These are phyloP conservation scores for Persicaria tinctoria DNA, from an alignment of 148 eudicot genomes.

Conservation along the genomic window DNA sequence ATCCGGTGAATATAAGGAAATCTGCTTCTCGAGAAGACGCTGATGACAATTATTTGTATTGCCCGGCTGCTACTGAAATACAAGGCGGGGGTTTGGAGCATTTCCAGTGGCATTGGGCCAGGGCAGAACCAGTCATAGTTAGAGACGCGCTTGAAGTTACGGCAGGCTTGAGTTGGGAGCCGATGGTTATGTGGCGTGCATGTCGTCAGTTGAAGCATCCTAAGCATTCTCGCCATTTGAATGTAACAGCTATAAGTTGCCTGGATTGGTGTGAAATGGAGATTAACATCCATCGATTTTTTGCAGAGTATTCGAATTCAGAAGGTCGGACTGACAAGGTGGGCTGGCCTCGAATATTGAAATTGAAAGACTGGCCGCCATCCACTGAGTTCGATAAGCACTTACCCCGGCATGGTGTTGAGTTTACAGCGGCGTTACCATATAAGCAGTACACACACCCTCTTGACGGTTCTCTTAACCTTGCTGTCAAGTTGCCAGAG, in stretches of 20 bases:
- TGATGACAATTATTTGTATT: slow-evolving; percentile 36
- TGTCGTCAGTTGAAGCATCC: slow-evolving; percentile 34
- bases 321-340: slow-evolving; percentile 26
- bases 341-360: slow-evolving; percentile 49
- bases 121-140: slow-evolving; percentile 48
- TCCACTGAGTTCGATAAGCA: slow-evolving; percentile 42
- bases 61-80: slow-evolving; percentile 32
- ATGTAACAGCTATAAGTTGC: slow-evolving; percentile 40
- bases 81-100: slow-evolving; percentile 26
- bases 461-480: slow-evolving; percentile 39
- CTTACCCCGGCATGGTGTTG: slow-evolving; percentile 62
- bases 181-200: slow-evolving; percentile 67
- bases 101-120: slow-evolving; percentile 53
- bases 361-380: slow-evolving; percentile 75
- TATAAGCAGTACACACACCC: slow-evolving; percentile 74
- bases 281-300: slow-evolving; percentile 47
- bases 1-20: slow-evolving; percentile 24
- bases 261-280: slow-evolving; percentile 54
- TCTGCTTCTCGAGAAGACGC: slow-evolving; percentile 38
- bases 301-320: slow-evolving; percentile 33
- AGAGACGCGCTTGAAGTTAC: slow-evolving; percentile 42
- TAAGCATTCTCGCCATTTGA: slow-evolving; percentile 23
- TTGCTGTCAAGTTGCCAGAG: slow-evolving; percentile 43
- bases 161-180: slow-evolving; percentile 63
- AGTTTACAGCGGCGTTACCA: slow-evolving; percentile 54